These are phyloP conservation scores for Zanthoxylum bungeanum DNA, from an alignment of 345 rosid species.

Conservation along the genomic window DNA sequence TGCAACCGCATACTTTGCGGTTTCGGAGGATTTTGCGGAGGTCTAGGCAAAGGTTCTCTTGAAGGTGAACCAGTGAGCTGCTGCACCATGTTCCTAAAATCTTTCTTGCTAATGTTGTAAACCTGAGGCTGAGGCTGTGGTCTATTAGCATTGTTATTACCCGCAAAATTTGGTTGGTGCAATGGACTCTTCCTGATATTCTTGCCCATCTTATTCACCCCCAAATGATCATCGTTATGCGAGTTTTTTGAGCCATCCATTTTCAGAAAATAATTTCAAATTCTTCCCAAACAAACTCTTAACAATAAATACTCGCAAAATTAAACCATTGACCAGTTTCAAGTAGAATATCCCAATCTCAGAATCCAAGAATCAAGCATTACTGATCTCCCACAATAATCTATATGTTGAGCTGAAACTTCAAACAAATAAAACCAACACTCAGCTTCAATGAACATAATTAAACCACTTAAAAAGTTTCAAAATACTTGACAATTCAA, in stretches of 20 bases:
- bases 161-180: constrained; percentile 64
- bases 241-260: constrained; percentile 83
- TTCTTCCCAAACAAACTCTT: neutral
- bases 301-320: neutral
- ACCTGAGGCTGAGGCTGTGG: constrained; percentile 85
- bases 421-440: neutral
- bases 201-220: constrained; percentile 82
- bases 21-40: constrained; percentile 68
- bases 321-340: constrained; percentile 16
- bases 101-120: constrained; percentile 90
- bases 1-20: constrained; percentile 80
- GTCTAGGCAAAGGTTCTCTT: constrained; percentile 70
- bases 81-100: constrained; percentile 85
- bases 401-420: neutral
- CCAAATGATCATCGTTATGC: constrained; percentile 66
- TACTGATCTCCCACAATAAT: constrained; percentile 1
- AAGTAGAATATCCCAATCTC: constrained; percentile 5
- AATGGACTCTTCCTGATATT: constrained; percentile 81
- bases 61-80: constrained; percentile 90
- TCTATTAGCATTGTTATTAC: constrained; percentile 43
- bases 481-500: constrained; percentile 3
- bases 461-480: constrained; percentile 10
- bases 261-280: constrained; percentile 3
- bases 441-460: neutral
- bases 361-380: constrained; percentile 2